Evolutionary conservation across 805 yeast species (phyloP).

Genomic region (Trichomonascus vanleenenianus): DNA sequence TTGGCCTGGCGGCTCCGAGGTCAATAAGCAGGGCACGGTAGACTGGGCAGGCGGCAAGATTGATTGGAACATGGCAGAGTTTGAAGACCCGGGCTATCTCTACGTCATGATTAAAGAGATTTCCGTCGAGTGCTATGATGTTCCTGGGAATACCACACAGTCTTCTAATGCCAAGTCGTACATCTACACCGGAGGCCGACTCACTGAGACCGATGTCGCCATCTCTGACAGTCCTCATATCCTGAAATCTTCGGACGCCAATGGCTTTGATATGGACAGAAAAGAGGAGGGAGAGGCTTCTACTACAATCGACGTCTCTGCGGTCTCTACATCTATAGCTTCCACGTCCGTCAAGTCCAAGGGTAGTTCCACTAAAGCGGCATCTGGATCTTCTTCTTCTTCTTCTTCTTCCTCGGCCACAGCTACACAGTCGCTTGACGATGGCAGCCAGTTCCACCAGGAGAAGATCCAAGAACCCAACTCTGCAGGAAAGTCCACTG

Average conservation of each 20-base stretch:
- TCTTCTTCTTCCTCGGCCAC: too few species aligned
- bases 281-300: too few species aligned
- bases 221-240: slow-evolving; percentile 46
- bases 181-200: slow-evolving; percentile 43
- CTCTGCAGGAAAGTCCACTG: too few species aligned
- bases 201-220: slow-evolving; percentile 38
- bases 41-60: slow-evolving; percentile 84
- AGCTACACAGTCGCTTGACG: too few species aligned
- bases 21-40: slow-evolving; percentile 51
- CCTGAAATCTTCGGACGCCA: neutral
- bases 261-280: neutral
- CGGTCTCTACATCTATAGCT: too few species aligned
- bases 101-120: slow-evolving; percentile 57
- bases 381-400: too few species aligned
- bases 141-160: slow-evolving; percentile 46
- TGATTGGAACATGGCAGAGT: slow-evolving; percentile 74
- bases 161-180: slow-evolving; percentile 43
- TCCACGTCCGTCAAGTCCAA: too few species aligned
- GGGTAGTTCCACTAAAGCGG: too few species aligned
- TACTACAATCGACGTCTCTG: too few species aligned
- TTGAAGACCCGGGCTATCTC: slow-evolving; percentile 68
- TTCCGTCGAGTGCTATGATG: slow-evolving; percentile 59
- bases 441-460: too few species aligned
- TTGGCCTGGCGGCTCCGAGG: slow-evolving; percentile 47
- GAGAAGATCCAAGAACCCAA: too few species aligned